Evolutionary conservation across 1,284 basidiomycete species (phyloP).

Genomic region (Paramarasmius palmivorus): DNA sequence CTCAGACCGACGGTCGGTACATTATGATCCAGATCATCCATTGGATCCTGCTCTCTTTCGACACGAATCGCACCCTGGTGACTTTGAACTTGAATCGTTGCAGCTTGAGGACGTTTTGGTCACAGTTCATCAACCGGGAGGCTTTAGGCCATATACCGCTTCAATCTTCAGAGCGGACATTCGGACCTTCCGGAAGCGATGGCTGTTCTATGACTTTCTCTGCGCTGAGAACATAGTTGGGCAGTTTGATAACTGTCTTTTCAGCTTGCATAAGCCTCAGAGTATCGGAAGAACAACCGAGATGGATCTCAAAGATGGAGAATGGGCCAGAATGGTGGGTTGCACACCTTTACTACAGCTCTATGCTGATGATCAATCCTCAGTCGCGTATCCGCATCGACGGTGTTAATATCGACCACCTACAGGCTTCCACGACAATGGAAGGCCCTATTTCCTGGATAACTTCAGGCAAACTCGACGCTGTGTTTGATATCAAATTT

Average conservation of each 20-base stretch:
- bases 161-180: constrained; percentile 96
- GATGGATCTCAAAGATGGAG: constrained; percentile 77
- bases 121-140: constrained; percentile 92
- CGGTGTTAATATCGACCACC: constrained; percentile 95
- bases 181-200: constrained; percentile 84
- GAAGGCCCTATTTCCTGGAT: constrained; percentile 97
- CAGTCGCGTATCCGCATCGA: constrained; percentile 96
- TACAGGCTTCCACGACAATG: constrained; percentile 82
- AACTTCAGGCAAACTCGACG: constrained; percentile 93
- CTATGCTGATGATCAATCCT: constrained; percentile 1
- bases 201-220: constrained; percentile 93
- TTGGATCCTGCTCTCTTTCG: constrained; percentile 82
- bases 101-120: constrained; percentile 92
- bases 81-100: constrained; percentile 91
- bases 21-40: constrained; percentile 82
- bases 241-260: constrained; percentile 97
- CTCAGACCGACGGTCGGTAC: constrained; percentile 86
- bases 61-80: constrained; percentile 72
- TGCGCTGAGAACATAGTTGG: constrained; percentile 94
- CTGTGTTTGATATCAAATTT: constrained; percentile 97
- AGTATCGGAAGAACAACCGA: constrained; percentile 90
- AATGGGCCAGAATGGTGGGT: constrained; percentile 88
- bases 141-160: constrained; percentile 92
- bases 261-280: constrained; percentile 96
- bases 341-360: background rate